Percentiles rank a stretch among this genome's conserved stretches.
phyloP scores from a whole-genome alignment of 2,329 filamentous ascomycete species.

The Alternaria viburni region DNA sequence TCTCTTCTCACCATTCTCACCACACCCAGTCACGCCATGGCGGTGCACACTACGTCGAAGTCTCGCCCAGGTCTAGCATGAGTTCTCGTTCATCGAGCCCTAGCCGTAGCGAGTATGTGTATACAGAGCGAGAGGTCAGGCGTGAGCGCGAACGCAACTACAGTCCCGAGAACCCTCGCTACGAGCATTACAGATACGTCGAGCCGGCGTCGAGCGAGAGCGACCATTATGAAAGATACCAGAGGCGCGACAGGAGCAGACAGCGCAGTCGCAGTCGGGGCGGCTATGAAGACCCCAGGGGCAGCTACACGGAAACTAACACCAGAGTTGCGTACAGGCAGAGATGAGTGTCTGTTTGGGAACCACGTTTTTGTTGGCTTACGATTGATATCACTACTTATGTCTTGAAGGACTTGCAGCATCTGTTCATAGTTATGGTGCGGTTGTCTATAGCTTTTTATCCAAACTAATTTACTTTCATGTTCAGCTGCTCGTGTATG shows the following conservation, averaged over 20 bases:
- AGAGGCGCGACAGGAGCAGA: slow-evolving; percentile 32
- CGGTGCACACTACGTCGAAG: slow-evolving; percentile 53
- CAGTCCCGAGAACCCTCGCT: slow-evolving; percentile 46
- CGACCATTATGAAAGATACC: slow-evolving; percentile 34
- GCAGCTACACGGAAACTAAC: slow-evolving; percentile 38
- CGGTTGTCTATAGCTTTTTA: background rate
- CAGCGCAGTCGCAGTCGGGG: slow-evolving; percentile 40
- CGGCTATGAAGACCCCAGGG: slow-evolving; percentile 36
- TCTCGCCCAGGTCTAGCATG: slow-evolving; percentile 47
- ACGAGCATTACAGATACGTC: slow-evolving; percentile 57
- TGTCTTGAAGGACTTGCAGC: background rate
- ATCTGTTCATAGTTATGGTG: background rate
- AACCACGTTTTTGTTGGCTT: background rate
- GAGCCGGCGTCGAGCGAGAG: slow-evolving; percentile 46
- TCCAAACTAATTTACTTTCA: background rate
- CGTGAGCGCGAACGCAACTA: slow-evolving; percentile 50
- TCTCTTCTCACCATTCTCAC: slow-evolving; percentile 14
- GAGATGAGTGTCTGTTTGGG: background rate
- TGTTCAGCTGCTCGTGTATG: background rate
- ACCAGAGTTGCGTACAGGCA: slow-evolving; percentile 39
- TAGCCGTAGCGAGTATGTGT: slow-evolving; percentile 48
- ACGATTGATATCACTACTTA: background rate
- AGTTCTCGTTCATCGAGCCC: slow-evolving; percentile 40
- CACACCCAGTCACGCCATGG: slow-evolving; percentile 19
- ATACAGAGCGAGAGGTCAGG: slow-evolving; percentile 53